Conservation (phyloP, 257 asterid genomes). For the Scutellaria barbata region DNA sequence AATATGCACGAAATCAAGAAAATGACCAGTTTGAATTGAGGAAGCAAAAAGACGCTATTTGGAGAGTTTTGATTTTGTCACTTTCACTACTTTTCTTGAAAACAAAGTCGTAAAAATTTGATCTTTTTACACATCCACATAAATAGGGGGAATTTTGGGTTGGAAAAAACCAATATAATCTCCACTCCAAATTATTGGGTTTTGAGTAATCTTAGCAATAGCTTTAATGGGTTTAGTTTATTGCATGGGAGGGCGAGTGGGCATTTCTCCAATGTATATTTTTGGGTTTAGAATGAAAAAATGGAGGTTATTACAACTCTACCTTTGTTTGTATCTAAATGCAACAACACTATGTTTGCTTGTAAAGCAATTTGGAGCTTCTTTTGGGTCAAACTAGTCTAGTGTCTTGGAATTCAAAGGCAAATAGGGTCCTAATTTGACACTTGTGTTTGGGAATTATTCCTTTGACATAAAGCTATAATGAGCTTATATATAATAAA, state of each 20-base stretch:
- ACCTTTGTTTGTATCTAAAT: constrained; percentile 34
- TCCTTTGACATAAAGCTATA: constrained; percentile 22
- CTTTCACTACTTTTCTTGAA: constrained; percentile 11
- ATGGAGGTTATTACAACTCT: constrained; percentile 14
- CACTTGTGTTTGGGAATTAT: constrained; percentile 40
- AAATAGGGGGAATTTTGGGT: neutral
- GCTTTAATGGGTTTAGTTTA: constrained; percentile 47
- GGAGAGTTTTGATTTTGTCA: constrained; percentile 23
- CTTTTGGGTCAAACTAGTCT: constrained; percentile 51
- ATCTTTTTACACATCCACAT: too few relatives aligned
- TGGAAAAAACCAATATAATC: constrained; percentile 14
- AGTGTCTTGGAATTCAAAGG: constrained; percentile 56
- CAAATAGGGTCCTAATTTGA: constrained; percentile 51
- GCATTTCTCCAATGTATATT: constrained; percentile 46
- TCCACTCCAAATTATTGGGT: constrained; percentile 36
- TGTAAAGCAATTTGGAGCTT: constrained; percentile 44
- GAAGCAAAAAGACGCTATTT: neutral
- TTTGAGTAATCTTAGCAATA: constrained; percentile 41
- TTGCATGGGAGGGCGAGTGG: constrained; percentile 29
- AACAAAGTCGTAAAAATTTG: neutral
- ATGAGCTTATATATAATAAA: neutral
- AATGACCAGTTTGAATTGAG: neutral
- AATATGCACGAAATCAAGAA: neutral
- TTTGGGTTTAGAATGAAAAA: constrained; percentile 37
- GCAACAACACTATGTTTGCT: constrained; percentile 55